These are phyloP conservation scores for Craspedostauros australis DNA, from an alignment of 108 stramenopile genomes.

Conservation along the genomic window DNA sequence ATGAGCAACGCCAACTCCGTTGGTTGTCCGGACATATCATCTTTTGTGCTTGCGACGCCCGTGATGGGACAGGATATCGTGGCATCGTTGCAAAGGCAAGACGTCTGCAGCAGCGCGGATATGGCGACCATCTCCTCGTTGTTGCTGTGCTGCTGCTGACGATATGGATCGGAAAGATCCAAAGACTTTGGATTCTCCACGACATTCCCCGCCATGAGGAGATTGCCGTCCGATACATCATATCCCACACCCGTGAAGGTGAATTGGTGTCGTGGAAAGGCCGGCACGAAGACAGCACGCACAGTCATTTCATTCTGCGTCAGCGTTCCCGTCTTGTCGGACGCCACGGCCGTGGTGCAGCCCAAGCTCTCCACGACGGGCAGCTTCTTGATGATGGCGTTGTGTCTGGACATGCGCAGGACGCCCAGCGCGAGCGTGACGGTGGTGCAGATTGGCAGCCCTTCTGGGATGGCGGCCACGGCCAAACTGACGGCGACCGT, in stretches of 20 bases:
- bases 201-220: conserved; percentile 17
- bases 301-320: conserved; percentile 97
- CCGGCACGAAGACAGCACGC: conserved; percentile 51
- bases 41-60: conserved; percentile 22
- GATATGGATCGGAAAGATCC: too few relatives aligned
- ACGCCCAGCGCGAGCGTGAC: conserved; percentile 92
- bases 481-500: conserved; percentile 96
- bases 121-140: conserved; percentile 47
- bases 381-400: conserved; percentile 93
- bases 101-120: conserved; percentile 51
- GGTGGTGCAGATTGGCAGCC: conserved; percentile 83
- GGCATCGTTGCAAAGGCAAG: conserved; percentile 84
- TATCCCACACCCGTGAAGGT: conserved; percentile 79
- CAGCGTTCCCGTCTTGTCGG: conserved; percentile 97
- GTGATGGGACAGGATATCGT: conserved; percentile 40
- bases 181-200: conserved; percentile 11
- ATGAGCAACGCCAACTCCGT: conserved; percentile 90
- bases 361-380: conserved; percentile 94
- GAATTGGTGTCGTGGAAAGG: conserved; percentile 59
- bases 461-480: conserved; percentile 97
- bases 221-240: conserved; percentile 33
- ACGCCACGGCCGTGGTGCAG: conserved; percentile 88
- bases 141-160: too few relatives aligned
- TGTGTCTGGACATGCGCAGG: conserved; percentile 81
- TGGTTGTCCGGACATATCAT: conserved; percentile 71